These are phyloP conservation scores for Sclerotinia spermophila DNA, from an alignment of 2,329 filamentous ascomycete genomes.

Conservation along the genomic window DNA sequence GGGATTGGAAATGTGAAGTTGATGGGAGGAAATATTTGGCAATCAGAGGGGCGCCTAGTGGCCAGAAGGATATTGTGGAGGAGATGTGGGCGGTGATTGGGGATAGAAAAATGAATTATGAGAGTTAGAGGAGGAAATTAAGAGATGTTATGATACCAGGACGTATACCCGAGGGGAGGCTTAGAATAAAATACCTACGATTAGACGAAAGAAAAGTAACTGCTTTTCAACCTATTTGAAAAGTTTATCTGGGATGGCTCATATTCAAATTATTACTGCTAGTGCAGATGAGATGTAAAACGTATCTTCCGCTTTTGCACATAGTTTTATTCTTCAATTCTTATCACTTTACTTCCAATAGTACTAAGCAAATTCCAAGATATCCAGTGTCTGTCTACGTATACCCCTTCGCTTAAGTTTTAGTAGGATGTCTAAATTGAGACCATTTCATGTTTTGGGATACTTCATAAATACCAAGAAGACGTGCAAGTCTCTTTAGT, in stretches of 20 bases:
- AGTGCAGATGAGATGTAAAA: neutral
- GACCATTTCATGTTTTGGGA: neutral
- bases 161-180: neutral
- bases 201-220: neutral
- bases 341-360: neutral
- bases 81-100: constrained; percentile 63
- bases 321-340: neutral
- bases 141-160: neutral
- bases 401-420: neutral
- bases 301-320: neutral
- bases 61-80: constrained; percentile 59
- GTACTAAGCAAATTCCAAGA: neutral
- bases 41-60: constrained; percentile 55
- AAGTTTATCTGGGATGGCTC: neutral
- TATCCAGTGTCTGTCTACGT: neutral
- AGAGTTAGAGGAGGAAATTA: constrained; percentile 20
- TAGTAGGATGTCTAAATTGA: neutral
- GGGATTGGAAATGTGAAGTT: constrained; percentile 61
- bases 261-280: neutral
- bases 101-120: constrained; percentile 50
- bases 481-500: neutral
- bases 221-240: neutral
- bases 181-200: neutral
- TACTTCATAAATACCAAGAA: rapidly evolving
- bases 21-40: constrained; percentile 61